Conservation (phyloP, 176 grass and related monocot species). For the Avena insularis region DNA sequence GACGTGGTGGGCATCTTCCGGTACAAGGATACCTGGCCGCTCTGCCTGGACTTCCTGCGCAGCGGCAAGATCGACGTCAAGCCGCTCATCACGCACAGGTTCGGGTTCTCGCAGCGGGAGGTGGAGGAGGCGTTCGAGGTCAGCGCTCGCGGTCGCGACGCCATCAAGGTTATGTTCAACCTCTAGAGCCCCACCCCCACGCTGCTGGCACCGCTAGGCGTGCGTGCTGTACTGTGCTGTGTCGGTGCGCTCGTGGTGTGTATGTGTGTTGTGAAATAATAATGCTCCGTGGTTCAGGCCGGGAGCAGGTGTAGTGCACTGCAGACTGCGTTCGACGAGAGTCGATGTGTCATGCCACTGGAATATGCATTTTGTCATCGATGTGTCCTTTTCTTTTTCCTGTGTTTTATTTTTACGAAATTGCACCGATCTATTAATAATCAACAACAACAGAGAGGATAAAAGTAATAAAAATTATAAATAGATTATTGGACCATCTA, state of each 20-base stretch:
- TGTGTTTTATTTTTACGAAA: too few species aligned
- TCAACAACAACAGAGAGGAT: too few species aligned
- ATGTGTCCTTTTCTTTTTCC: too few species aligned
- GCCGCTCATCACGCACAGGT: constrained; percentile 89
- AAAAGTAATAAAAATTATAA: too few species aligned
- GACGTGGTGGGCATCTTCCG: constrained; percentile 84
- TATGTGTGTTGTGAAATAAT: neutral
- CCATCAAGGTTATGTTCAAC: constrained; percentile 99
- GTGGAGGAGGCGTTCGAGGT: constrained; percentile 91
- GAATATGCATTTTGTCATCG: too few species aligned
- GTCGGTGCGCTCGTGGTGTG: neutral
- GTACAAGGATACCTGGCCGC: constrained; percentile 97
- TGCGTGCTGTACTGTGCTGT: neutral
- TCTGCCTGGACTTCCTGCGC: constrained; percentile 73
- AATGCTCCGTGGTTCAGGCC: neutral
- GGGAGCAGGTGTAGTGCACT: neutral
- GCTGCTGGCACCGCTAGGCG: neutral
- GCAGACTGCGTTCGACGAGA: neutral
- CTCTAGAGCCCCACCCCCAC: constrained; percentile 33
- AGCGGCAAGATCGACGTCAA: constrained; percentile 86
- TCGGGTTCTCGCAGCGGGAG: constrained; percentile 80
- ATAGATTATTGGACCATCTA: too few species aligned
- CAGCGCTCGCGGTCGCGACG: constrained; percentile 75
- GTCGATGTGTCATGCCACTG: neutral
- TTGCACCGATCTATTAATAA: too few species aligned